These are phyloP conservation scores for Penicillium sp. DNA, from an alignment of 2,329 filamentous ascomycete genomes.

Conservation along the genomic window DNA sequence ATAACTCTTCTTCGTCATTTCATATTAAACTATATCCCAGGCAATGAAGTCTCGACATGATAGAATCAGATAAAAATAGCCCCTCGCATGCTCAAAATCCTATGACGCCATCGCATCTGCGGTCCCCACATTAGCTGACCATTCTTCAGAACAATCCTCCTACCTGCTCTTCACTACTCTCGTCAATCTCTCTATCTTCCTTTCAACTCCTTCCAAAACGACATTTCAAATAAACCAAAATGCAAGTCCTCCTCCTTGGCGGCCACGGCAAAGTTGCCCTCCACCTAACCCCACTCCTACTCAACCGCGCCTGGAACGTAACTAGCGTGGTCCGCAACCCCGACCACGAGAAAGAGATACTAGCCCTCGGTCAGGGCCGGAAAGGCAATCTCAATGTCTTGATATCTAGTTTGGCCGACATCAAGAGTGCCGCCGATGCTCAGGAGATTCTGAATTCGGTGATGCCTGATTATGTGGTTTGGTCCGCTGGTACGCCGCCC, in stretches of 20 bases:
- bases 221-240: slow-evolving; percentile 18
- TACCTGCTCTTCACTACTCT: neutral
- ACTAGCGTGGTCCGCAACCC: slow-evolving; percentile 75
- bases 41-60: neutral
- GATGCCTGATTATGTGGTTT: slow-evolving; percentile 52
- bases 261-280: slow-evolving; percentile 81
- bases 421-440: slow-evolving; percentile 66
- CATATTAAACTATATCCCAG: neutral
- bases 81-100: too few relatives aligned
- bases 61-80: neutral
- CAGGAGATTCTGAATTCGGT: slow-evolving; percentile 59
- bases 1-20: neutral
- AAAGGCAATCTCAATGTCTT: slow-evolving; percentile 70
- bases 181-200: neutral
- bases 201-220: neutral
- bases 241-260: slow-evolving; percentile 71
- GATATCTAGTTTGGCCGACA: slow-evolving; percentile 71
- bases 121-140: neutral
- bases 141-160: neutral
- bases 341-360: slow-evolving; percentile 67
- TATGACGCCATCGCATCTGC: slow-evolving; percentile 11
- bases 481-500: slow-evolving; percentile 48
- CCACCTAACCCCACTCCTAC: slow-evolving; percentile 73
- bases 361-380: slow-evolving; percentile 61
- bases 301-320: slow-evolving; percentile 74